These are phyloP conservation scores for Neltuma alba DNA, from an alignment of 306 rosid genomes.

Conservation along the genomic window DNA sequence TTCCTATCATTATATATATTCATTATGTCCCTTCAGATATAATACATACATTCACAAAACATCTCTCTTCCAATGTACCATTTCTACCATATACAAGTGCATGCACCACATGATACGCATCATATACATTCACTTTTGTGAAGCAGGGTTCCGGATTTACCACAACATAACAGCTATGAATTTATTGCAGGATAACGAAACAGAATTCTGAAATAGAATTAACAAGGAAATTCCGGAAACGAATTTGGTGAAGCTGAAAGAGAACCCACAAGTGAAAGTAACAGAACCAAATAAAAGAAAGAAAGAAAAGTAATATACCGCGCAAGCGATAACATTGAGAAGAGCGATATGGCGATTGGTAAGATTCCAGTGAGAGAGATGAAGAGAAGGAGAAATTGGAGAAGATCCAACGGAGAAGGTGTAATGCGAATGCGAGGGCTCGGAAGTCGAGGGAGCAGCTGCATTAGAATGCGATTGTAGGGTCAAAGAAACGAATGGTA, in stretches of 20 bases:
- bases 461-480: constrained; percentile 38
- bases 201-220: too few relatives aligned
- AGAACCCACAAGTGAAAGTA: background rate
- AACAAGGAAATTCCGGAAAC: background rate
- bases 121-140: background rate
- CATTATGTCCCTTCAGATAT: background rate
- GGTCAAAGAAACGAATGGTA: constrained; percentile 37
- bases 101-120: background rate
- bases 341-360: constrained; percentile 66
- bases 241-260: background rate
- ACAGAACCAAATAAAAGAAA: background rate
- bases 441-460: constrained; percentile 19
- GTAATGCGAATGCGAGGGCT: constrained; percentile 40
- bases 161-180: background rate
- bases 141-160: background rate
- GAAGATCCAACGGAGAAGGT: constrained; percentile 56
- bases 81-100: background rate
- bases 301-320: constrained; percentile 39
- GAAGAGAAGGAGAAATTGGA: constrained; percentile 40
- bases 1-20: background rate
- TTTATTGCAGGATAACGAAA: background rate
- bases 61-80: background rate
- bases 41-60: background rate
- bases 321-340: constrained; percentile 73
- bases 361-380: constrained; percentile 55